Percentiles rank a stretch among this genome's conserved stretches.
Evolutionary conservation across 768 basidiomycete genomes (phyloP).

Genomic region (Mycena olivaceomarginata): DNA sequence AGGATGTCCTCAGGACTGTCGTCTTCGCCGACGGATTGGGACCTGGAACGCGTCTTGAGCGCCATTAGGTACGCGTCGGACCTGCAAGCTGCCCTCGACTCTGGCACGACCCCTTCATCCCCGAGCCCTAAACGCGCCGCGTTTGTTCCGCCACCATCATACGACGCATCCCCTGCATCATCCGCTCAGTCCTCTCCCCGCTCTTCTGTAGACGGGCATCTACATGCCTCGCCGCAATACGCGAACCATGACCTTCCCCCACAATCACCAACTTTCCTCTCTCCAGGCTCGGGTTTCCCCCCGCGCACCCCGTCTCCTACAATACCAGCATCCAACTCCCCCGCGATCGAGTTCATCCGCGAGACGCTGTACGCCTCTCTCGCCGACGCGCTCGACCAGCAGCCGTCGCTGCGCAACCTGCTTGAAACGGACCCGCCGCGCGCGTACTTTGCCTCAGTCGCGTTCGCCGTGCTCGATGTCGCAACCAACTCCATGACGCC

Average conservation of each 20-base stretch:
- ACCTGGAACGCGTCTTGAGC: no score
- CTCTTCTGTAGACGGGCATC: slow-evolving; percentile 35
- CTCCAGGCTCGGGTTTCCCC: slow-evolving; percentile 51
- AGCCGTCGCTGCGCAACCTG: slow-evolving; percentile 71
- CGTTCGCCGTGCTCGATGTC: slow-evolving; percentile 83
- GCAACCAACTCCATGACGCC: slow-evolving; percentile 69
- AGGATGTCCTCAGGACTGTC: no score
- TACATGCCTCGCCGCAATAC: slow-evolving; percentile 40
- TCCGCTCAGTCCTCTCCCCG: slow-evolving; percentile 43
- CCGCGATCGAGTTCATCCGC: slow-evolving; percentile 86
- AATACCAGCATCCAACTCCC: slow-evolving; percentile 68
- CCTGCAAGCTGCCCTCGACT: slow-evolving; percentile 87
- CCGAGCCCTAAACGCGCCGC: slow-evolving; percentile 54
- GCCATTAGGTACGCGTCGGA: slow-evolving; percentile 84
- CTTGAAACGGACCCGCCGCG: slow-evolving; percentile 79
- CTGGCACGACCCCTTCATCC: slow-evolving; percentile 62
- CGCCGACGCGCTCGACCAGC: slow-evolving; percentile 78
- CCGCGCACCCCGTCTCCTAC: slow-evolving; percentile 58
- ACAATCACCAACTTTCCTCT: slow-evolving; percentile 51
- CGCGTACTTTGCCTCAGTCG: slow-evolving; percentile 88
- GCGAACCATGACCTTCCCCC: slow-evolving; percentile 47
- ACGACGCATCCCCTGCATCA: slow-evolving; percentile 43
- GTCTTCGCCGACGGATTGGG: no score
- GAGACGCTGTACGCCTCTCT: slow-evolving; percentile 93
- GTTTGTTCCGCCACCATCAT: slow-evolving; percentile 47